Base-by-base conservation (phyloP, 73 alveolate species). In the Diophrys sp. region DNA sequence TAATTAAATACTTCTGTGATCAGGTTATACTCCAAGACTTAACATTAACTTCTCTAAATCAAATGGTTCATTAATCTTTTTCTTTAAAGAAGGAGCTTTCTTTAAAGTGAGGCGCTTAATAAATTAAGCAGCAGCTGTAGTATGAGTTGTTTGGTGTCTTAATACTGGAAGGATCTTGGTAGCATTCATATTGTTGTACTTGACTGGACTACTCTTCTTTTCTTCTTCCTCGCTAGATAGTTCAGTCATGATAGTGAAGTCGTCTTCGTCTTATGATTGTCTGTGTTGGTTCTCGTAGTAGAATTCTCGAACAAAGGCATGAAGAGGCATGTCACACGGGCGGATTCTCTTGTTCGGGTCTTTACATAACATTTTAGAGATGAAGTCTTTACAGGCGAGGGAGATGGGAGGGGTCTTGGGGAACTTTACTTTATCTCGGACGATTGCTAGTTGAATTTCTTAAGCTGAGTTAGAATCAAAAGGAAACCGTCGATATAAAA, bases 401-500 rank as follows among this genome's bases (percentile, higher is more conserved):
- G 79, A 31, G 23, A 71, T 5, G 27, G 30, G 69, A 5, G n/a
- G 33, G 0, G 26, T 5, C 66, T 71, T 33, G n/a, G 30, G 67
- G 34, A 71, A 71, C 11, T 29, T 29, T 1, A 71, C 68, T 31
- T 30, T 29, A 23, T 33, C 34, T 11, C 27, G 25, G 1, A 71
- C 34, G 32, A 71, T 71, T 23, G 30, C 34, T 23, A 30, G 23
- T 30, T 29, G 30, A 0, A 55, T 56, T 14, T 56, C 32, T 14
- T 29, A 26, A 1, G 70, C 83, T 1, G 81, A 70, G 31, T 74
- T 44, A 2, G 91, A 92, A 26, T 73, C 67, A 56, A 88, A 88
- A 34, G 95, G 95, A 71, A 62, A 83, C 0, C 25, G 14, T 54
- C 81, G 71, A 57, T 44, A 82, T 30, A 71, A 31, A 77, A 88